Conservation (phyloP, 371 early-diverging fungal species). For the Mucor mucedo region DNA sequence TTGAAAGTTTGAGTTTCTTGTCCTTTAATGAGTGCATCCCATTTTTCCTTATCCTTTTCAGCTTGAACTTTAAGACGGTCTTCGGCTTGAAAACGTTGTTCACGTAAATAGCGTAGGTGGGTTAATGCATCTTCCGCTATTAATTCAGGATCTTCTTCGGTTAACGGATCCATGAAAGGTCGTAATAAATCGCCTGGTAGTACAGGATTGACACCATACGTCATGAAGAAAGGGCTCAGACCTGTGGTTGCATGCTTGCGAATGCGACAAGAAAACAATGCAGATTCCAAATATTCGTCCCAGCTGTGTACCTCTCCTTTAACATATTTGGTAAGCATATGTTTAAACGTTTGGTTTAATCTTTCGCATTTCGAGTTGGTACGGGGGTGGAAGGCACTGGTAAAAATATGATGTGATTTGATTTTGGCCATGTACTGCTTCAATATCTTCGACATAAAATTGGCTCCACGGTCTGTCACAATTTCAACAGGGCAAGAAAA, state of each 20-base stretch:
- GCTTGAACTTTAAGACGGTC: not conserved
- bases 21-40: constrained; percentile 22
- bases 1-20: not conserved
- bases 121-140: not conserved
- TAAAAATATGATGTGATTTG: not conserved
- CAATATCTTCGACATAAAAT: constrained; percentile 16
- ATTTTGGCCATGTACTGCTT: not conserved
- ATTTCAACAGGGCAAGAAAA: constrained; percentile 36
- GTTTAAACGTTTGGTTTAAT: constrained; percentile 22
- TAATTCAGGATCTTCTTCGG: constrained; percentile 4
- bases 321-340: constrained; percentile 9
- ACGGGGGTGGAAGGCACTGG: not conserved
- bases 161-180: constrained; percentile 7
- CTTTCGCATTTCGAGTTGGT: constrained; percentile 33
- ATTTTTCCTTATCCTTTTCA: constrained; percentile 22
- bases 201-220: constrained; percentile 22
- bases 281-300: constrained; percentile 13
- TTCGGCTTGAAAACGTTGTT: not conserved
- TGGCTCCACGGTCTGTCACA: constrained; percentile 26
- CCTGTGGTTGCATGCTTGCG: constrained; percentile 11
- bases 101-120: not conserved
- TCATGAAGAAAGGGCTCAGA: constrained; percentile 20
- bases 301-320: constrained; percentile 9
- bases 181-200: constrained; percentile 18
- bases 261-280: constrained; percentile 18